These are phyloP conservation scores for Piloderma croceum DNA, from an alignment of 768 basidiomycete species.

Conservation along the genomic window DNA sequence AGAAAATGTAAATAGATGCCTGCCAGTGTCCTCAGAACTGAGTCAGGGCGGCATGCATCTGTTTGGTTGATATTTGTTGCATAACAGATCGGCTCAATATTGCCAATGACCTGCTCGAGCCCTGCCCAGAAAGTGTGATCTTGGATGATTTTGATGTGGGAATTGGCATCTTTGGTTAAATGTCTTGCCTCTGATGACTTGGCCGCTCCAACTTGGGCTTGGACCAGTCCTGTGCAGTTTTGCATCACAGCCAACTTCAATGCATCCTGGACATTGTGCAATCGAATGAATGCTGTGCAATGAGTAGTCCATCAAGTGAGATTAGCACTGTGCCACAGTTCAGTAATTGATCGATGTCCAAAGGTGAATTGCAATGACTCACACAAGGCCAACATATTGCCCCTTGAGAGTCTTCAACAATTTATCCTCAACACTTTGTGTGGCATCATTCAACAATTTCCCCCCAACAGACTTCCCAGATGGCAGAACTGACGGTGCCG, in stretches of 20 bases:
- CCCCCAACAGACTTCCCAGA: conserved; percentile 15
- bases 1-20: conserved; percentile 7
- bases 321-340: too few relatives aligned
- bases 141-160: conserved; percentile 1
- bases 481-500: conserved; percentile 20
- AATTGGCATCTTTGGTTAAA: not conserved
- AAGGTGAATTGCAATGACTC: too few relatives aligned
- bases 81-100: conserved; percentile 7
- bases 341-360: too few relatives aligned
- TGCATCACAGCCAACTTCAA: not conserved
- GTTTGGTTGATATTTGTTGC: conserved; percentile 11
- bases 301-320: too few relatives aligned
- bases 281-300: conserved; percentile 4
- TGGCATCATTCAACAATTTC: conserved; percentile 15
- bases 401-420: conserved; percentile 10
- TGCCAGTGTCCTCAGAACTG: conserved; percentile 7
- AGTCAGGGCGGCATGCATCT: too few relatives aligned
- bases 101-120: conserved; percentile 2
- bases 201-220: conserved; percentile 7
- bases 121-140: conserved; percentile 4
- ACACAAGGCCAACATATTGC: conserved; percentile 11
- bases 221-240: conserved; percentile 2
- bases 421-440: conserved; percentile 6
- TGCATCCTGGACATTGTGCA: conserved; percentile 4
- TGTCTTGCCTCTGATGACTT: conserved; percentile 6